Percentiles rank a stretch among this genome's conserved stretches.
Evolutionary conservation across 805 yeast genomes (phyloP).

Genomic region (Candida silvicultrix): DNA sequence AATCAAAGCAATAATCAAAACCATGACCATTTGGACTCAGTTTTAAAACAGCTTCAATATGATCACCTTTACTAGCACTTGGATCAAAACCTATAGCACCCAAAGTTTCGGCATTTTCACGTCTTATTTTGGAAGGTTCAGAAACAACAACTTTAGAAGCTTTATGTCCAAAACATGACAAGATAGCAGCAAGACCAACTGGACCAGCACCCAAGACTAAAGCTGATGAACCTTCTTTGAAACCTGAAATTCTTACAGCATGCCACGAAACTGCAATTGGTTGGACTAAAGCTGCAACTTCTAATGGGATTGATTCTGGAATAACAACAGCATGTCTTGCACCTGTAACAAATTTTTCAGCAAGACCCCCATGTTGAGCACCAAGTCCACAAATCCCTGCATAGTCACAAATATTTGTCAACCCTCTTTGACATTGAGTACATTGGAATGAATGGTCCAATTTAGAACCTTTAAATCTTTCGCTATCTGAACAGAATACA

Average conservation of each 20-base stretch:
- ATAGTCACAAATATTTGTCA: constrained; percentile 45
- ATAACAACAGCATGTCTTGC: constrained; percentile 33
- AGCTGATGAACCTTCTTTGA: constrained; percentile 38
- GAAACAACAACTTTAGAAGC: constrained; percentile 39
- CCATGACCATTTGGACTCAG: constrained; percentile 38
- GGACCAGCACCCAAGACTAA: constrained; percentile 51
- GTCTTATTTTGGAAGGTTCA: constrained; percentile 43
- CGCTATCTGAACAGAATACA: constrained; percentile 46
- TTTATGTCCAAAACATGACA: constrained; percentile 42
- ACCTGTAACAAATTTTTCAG: constrained; percentile 40
- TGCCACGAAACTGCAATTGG: constrained; percentile 60
- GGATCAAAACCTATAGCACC: constrained; percentile 50
- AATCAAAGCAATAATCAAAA: constrained; percentile 44
- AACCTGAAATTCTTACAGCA: constrained; percentile 37
- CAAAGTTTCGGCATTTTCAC: constrained; percentile 40
- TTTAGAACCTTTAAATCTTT: constrained; percentile 29
- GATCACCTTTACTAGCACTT: constrained; percentile 25
- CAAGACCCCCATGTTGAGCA: constrained; percentile 48
- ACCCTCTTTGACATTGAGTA: constrained; percentile 42
- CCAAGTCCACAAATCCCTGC: constrained; percentile 50
- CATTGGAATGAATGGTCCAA: constrained; percentile 30
- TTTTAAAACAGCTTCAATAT: constrained; percentile 30
- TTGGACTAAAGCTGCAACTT: constrained; percentile 47
- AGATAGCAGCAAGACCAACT: constrained; percentile 42
- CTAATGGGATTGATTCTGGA: constrained; percentile 34